Evolutionary conservation across 2,329 filamentous ascomycete genomes (phyloP).

Genomic region (Ascocoryne sarcoides): DNA sequence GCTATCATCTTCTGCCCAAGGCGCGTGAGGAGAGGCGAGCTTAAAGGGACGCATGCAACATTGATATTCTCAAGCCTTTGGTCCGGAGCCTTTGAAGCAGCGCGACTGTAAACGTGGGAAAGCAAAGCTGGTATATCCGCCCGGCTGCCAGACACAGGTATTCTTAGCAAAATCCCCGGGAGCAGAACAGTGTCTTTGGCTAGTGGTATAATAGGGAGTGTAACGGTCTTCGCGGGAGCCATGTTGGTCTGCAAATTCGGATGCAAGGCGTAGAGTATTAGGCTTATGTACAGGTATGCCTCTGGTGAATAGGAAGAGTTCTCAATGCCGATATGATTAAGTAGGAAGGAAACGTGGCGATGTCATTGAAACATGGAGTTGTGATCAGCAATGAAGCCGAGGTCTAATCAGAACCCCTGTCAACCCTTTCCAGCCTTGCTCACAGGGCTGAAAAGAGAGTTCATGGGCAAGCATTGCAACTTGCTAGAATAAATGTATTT

Average conservation of each 20-base stretch:
- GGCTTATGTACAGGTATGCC: conserved; percentile 1
- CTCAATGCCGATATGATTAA: neutral
- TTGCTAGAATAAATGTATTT: too few species aligned
- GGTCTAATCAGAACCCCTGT: neutral
- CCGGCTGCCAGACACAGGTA: conserved; percentile 69
- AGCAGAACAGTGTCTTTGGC: conserved; percentile 73
- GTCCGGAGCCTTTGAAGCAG: conserved; percentile 56
- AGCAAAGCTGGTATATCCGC: conserved; percentile 85
- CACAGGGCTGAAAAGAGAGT: neutral
- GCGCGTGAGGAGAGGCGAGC: conserved; percentile 61
- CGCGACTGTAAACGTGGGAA: conserved; percentile 72
- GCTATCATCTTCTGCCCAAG: conserved; percentile 71
- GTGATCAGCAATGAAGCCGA: neutral
- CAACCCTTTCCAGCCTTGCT: neutral
- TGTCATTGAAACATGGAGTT: neutral
- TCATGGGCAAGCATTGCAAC: too few species aligned
- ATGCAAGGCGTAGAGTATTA: neutral
- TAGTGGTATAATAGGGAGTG: conserved; percentile 72
- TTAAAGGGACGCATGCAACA: conserved; percentile 81
- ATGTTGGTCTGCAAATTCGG: conserved; percentile 8
- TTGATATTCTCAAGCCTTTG: conserved; percentile 59
- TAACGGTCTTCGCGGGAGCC: conserved; percentile 18
- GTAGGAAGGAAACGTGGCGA: neutral
- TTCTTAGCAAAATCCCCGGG: conserved; percentile 75
- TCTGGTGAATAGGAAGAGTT: neutral